phyloP scores from a whole-genome alignment of 441 rosid species.

The Capsella rubella region DNA sequence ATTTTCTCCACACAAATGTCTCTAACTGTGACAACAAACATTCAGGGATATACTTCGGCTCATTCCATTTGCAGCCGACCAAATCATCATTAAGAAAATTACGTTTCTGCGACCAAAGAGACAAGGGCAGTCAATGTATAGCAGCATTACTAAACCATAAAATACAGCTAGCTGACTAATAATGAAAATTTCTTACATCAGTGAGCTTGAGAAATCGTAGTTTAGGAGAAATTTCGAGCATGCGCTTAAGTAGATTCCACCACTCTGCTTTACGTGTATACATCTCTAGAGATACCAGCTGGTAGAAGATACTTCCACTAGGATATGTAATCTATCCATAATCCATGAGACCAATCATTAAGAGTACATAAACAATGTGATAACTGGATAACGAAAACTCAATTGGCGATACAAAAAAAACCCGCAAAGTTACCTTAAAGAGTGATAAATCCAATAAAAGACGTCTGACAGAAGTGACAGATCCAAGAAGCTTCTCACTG shows the following conservation, averaged over 20 bases:
- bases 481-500: no score
- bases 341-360: neutral
- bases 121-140: no score
- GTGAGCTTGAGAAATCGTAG: constrained; percentile 15
- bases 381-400: no score
- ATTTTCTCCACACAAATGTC: neutral
- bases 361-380: no score
- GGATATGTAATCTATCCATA: neutral
- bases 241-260: neutral
- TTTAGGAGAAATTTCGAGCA: constrained; percentile 18
- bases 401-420: no score
- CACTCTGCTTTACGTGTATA: neutral
- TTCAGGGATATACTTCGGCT: neutral
- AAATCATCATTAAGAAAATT: no score
- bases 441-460: no score
- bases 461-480: no score
- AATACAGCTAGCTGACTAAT: neutral
- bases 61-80: neutral
- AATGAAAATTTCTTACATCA: neutral
- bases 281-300: neutral
- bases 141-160: no score
- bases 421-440: no score
- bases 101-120: no score
- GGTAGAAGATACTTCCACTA: neutral
- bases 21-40: constrained; percentile 13